Percentiles rank a stretch among this genome's conserved stretches.
phyloP scores from a whole-genome alignment of 352 stramenopile genomes.

The Globisporangium spiculum region DNA sequence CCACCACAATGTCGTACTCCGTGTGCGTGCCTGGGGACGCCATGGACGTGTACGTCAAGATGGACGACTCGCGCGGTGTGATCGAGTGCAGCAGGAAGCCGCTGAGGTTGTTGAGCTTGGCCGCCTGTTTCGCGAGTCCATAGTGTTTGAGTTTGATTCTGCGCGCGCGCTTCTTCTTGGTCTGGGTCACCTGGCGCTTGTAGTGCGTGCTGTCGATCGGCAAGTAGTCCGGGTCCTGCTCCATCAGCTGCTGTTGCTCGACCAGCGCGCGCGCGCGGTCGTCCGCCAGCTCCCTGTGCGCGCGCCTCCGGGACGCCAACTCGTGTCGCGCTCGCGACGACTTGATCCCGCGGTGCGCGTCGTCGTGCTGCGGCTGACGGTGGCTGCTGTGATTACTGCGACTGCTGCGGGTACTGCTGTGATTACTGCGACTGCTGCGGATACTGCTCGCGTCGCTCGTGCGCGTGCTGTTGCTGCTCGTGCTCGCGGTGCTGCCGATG shows the following conservation, averaged over 20 bases:
- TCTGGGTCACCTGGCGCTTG: conserved; percentile 9
- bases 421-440: not conserved
- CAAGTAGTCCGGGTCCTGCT: conserved; percentile 21
- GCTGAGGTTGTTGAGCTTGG: conserved; percentile 40
- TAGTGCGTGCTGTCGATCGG: conserved; percentile 20
- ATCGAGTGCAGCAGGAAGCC: conserved; percentile 63
- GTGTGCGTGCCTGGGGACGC: conserved; percentile 43
- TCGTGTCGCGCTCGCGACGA: conserved; percentile 19
- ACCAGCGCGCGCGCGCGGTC: conserved; percentile 3
- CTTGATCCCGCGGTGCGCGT: conserved; percentile 12
- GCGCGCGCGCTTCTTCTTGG: conserved; percentile 19
- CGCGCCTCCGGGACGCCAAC: conserved; percentile 14
- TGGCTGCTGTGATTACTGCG: not conserved
- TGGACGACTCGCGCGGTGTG: conserved; percentile 49
- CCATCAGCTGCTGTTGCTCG: conserved; percentile 7
- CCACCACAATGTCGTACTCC: conserved; percentile 64
- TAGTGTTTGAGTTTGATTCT: conserved; percentile 25
- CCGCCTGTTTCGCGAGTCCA: conserved; percentile 21
- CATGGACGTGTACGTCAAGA: conserved; percentile 48
- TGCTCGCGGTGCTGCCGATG: conserved; percentile 18
- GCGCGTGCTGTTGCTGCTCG: conserved; percentile 19
- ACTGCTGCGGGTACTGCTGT: conserved; percentile 3
- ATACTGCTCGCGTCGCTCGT: conserved; percentile 13
- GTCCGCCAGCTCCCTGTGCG: not conserved
- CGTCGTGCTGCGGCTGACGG: not conserved